Conservation (phyloP, 2,329 filamentous ascomycete genomes). For the Epichloe typhina region DNA sequence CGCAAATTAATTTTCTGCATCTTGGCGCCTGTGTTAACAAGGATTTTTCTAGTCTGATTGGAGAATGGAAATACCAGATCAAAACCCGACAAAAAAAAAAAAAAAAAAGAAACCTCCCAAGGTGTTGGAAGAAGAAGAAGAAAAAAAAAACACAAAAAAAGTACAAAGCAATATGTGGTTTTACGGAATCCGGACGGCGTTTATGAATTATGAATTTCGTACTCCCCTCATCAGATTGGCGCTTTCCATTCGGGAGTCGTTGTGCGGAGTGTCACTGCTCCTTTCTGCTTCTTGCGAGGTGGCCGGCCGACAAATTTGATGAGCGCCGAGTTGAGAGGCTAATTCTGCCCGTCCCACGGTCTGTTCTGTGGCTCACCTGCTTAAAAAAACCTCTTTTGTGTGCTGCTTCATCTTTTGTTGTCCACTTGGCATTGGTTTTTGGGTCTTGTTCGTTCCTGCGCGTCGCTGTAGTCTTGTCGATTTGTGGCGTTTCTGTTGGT, state of each 20-base stretch:
- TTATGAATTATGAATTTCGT: conserved; percentile 17
- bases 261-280: conserved; percentile 13
- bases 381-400: conserved; percentile 12
- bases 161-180: conserved; percentile 6
- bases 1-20: conserved; percentile 11
- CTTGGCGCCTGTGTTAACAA: not conserved
- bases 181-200: conserved; percentile 13
- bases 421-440: conserved; percentile 3
- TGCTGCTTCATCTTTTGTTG: conserved; percentile 8
- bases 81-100: conserved; percentile 5
- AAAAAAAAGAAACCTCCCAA: conserved; percentile 7
- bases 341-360: conserved; percentile 13
- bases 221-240: conserved; percentile 37
- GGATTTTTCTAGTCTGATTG: not conserved
- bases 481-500: not conserved
- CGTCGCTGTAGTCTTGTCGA: not conserved
- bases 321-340: conserved; percentile 29
- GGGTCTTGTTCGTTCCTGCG: not conserved
- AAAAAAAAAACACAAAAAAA: conserved; percentile 10
- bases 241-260: conserved; percentile 30
- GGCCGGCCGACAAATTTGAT: conserved; percentile 31
- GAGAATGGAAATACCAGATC: conserved; percentile 11
- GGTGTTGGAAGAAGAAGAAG: conserved; percentile 5
- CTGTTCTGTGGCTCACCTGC: conserved; percentile 14
- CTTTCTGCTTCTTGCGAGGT: conserved; percentile 36